phyloP scores from a whole-genome alignment of 2,329 filamentous ascomycete species.

The Botrytis squamosa region DNA sequence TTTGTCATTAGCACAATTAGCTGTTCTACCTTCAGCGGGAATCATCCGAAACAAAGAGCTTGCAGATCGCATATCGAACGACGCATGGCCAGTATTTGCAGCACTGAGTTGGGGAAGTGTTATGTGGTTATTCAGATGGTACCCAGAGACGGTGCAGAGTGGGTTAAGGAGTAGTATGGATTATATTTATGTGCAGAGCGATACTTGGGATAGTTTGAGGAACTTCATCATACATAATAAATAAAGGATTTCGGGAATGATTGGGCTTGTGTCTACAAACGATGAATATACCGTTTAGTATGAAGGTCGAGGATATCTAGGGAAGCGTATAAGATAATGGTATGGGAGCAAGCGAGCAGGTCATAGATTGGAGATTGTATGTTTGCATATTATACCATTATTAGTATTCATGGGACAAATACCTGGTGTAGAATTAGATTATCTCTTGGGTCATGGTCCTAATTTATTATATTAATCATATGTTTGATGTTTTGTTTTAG shows the following conservation, averaged over 20 bases:
- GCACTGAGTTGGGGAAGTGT: conserved; percentile 87
- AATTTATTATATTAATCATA: conserved; percentile 7
- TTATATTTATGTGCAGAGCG: conserved; percentile 90
- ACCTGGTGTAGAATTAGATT: conserved; percentile 15
- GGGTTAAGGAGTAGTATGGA: conserved; percentile 94
- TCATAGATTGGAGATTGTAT: conserved; percentile 11
- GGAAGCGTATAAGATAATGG: neutral
- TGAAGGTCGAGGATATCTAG: neutral
- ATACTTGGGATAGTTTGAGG: conserved; percentile 82
- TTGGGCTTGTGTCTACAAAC: neutral
- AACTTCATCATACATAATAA: conserved; percentile 87
- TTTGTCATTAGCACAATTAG: conserved; percentile 78
- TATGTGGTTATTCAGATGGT: conserved; percentile 92
- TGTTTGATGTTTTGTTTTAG: neutral
- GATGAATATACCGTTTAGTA: neutral
- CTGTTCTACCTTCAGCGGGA: conserved; percentile 63
- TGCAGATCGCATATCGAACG: conserved; percentile 53
- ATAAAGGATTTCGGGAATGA: conserved; percentile 36
- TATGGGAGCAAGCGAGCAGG: neutral
- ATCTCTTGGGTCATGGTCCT: neutral
- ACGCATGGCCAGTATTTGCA: conserved; percentile 92
- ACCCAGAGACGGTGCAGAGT: conserved; percentile 86
- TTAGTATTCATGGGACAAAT: neutral
- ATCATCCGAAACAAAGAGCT: conserved; percentile 49
- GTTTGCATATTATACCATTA: neutral